Evolutionary conservation across 371 early-diverging fungal genomes (phyloP).

Genomic region (Apophysomyces trapeziformis): DNA sequence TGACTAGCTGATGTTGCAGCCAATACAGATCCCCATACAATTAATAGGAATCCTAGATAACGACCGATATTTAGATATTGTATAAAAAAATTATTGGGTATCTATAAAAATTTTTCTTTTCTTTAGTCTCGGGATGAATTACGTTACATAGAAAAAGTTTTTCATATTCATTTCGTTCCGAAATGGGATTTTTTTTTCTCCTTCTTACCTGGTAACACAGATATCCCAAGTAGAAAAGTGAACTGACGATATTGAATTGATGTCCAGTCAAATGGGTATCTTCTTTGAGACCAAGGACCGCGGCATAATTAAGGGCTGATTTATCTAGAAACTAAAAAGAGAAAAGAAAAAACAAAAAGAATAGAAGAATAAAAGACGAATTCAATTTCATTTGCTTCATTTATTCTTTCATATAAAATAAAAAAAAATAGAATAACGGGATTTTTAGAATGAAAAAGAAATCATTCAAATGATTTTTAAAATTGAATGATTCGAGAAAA

Average conservation of each 20-base stretch:
- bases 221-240: slow-evolving; percentile 44
- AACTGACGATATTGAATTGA: slow-evolving; percentile 39
- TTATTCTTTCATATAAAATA: too few relatives aligned
- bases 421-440: too few relatives aligned
- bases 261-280: slow-evolving; percentile 25
- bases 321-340: slow-evolving; percentile 39
- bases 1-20: slow-evolving; percentile 27
- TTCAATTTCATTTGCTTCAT: too few relatives aligned
- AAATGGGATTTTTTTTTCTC: not conserved
- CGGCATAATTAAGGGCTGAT: slow-evolving; percentile 30
- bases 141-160: not conserved
- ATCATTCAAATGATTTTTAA: too few relatives aligned
- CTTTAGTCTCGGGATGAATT: not conserved
- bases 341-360: not conserved
- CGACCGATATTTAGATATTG: slow-evolving; percentile 36
- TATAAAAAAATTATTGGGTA: slow-evolving; percentile 43
- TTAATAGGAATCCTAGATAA: slow-evolving; percentile 36
- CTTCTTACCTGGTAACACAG: slow-evolving; percentile 34
- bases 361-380: too few relatives aligned
- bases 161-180: not conserved
- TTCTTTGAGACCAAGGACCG: slow-evolving; percentile 29
- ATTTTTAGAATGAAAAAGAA: too few relatives aligned
- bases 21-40: slow-evolving; percentile 34
- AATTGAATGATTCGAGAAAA: not conserved
- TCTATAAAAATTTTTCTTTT: slow-evolving; percentile 18